phyloP scores from a whole-genome alignment of 495 filamentous ascomycete species.

The Friedmanniomyces simplex region DNA sequence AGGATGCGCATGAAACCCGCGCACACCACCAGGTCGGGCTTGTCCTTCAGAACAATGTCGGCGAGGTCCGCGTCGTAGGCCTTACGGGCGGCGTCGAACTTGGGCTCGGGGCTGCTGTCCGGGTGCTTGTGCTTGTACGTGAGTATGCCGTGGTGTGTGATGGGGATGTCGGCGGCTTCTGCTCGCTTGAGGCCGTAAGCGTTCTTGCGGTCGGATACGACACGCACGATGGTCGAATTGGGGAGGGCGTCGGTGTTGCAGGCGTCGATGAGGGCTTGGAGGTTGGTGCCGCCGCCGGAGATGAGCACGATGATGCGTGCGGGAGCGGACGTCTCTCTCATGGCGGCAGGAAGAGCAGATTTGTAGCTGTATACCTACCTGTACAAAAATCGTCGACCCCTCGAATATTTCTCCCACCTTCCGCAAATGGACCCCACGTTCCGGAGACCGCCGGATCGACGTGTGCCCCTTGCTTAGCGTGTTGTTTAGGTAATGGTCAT shows the following conservation, averaged over 20 bases:
- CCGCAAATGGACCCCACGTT: too few relatives aligned
- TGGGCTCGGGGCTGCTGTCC: constrained; percentile 7
- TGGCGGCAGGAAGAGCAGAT: background rate
- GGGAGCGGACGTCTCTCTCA: background rate
- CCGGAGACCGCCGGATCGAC: too few relatives aligned
- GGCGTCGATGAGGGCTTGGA: constrained; percentile 83
- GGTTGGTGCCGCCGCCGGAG: constrained; percentile 75
- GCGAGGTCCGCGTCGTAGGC: constrained; percentile 76
- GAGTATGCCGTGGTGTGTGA: constrained; percentile 77
- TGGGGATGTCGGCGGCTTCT: constrained; percentile 57
- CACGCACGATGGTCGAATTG: constrained; percentile 54
- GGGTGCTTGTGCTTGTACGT: constrained; percentile 42
- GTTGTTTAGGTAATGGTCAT: too few relatives aligned
- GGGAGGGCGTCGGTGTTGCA: constrained; percentile 43
- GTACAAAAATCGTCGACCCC: background rate
- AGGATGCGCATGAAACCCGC: constrained; percentile 69
- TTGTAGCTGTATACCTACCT: too few relatives aligned
- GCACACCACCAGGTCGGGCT: constrained; percentile 61
- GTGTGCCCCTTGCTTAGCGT: too few relatives aligned
- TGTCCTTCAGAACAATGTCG: constrained; percentile 51
- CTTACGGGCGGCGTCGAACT: constrained; percentile 34
- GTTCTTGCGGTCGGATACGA: constrained; percentile 72
- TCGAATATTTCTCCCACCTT: too few relatives aligned
- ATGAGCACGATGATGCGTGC: constrained; percentile 54
- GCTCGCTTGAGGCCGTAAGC: constrained; percentile 74